These are phyloP conservation scores for Eleusine coracana DNA, from an alignment of 176 grass and related monocot species.

Conservation along the genomic window DNA sequence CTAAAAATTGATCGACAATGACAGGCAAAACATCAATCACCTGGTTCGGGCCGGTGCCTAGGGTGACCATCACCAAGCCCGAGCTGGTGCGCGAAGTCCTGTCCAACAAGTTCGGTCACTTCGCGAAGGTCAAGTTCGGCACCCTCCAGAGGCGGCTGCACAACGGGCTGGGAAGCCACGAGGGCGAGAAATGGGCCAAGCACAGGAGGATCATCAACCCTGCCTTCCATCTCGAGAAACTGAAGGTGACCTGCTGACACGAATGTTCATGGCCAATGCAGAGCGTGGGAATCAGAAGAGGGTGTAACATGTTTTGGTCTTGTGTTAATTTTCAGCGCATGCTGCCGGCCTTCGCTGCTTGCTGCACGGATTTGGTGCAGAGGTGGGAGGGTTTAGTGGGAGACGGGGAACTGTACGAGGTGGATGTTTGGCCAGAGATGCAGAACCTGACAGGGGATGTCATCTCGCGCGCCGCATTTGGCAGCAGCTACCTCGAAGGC, in stretches of 20 bases:
- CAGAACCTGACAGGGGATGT: slow-evolving; percentile 62
- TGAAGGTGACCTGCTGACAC: slow-evolving; percentile 48
- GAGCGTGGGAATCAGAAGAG: background rate
- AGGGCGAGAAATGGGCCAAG: slow-evolving; percentile 81
- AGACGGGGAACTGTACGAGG: slow-evolving; percentile 39
- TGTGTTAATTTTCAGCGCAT: slow-evolving; percentile 43
- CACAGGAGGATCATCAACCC: slow-evolving; percentile 79
- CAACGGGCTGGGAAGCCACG: slow-evolving; percentile 44
- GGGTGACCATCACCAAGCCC: slow-evolving; percentile 58
- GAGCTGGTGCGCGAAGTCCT: slow-evolving; percentile 61
- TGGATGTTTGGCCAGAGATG: slow-evolving; percentile 72
- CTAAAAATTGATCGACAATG: background rate
- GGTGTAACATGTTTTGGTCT: background rate
- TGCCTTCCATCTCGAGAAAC: slow-evolving; percentile 74
- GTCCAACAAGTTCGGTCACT: slow-evolving; percentile 56
- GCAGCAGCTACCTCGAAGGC: slow-evolving; percentile 75
- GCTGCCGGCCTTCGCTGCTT: slow-evolving; percentile 60
- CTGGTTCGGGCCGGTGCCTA: slow-evolving; percentile 60
- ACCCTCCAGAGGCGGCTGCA: slow-evolving; percentile 30
- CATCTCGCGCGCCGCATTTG: slow-evolving; percentile 77
- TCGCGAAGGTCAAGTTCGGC: slow-evolving; percentile 39
- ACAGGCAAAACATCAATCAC: slow-evolving; percentile 67
- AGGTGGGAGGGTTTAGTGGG: slow-evolving; percentile 55
- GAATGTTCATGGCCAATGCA: background rate
- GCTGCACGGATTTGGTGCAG: slow-evolving; percentile 55